These are phyloP conservation scores for Candida takata DNA, from an alignment of 805 yeast species.

Conservation along the genomic window DNA sequence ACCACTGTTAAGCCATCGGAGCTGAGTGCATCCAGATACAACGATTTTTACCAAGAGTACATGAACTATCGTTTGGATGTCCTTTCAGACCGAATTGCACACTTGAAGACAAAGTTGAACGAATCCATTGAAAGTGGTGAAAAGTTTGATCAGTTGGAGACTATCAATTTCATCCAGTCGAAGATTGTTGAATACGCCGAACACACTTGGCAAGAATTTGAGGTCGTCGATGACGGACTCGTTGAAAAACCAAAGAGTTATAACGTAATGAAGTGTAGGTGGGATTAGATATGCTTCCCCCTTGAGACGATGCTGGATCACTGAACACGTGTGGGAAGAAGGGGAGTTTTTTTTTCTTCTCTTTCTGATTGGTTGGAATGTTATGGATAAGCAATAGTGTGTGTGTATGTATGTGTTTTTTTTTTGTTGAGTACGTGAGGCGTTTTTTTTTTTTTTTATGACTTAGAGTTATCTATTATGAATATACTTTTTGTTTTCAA, in stretches of 20 bases:
- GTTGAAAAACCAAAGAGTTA: slow-evolving; percentile 21
- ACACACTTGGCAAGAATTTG: slow-evolving; percentile 30
- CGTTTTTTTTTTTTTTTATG: no score
- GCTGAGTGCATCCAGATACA: slow-evolving; percentile 29
- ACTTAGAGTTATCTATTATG: no score
- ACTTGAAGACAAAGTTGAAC: slow-evolving; percentile 22
- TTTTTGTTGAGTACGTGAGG: no score
- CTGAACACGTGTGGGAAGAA: no score
- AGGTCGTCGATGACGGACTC: slow-evolving; percentile 25
- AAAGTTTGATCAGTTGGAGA: slow-evolving; percentile 31
- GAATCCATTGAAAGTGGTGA: slow-evolving; percentile 20
- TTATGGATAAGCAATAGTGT: no score
- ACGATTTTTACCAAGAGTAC: slow-evolving; percentile 35
- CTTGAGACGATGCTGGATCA: no score
- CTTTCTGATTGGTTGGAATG: no score
- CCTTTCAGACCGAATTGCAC: slow-evolving; percentile 26
- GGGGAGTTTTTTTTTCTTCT: no score
- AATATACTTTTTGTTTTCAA: no score
- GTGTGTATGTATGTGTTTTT: no score
- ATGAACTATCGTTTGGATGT: slow-evolving; percentile 32
- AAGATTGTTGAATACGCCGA: slow-evolving; percentile 25
- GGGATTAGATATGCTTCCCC: no score
- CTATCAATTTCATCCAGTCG: slow-evolving; percentile 25
- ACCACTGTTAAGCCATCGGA: slow-evolving; percentile 35
- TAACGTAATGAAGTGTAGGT: slow-evolving; percentile 17